Evolutionary conservation across 129 eudicot genomes (phyloP), one percentile per base, ranked within the genome.

Genomic region (Helianthus tuberosus): DNA sequence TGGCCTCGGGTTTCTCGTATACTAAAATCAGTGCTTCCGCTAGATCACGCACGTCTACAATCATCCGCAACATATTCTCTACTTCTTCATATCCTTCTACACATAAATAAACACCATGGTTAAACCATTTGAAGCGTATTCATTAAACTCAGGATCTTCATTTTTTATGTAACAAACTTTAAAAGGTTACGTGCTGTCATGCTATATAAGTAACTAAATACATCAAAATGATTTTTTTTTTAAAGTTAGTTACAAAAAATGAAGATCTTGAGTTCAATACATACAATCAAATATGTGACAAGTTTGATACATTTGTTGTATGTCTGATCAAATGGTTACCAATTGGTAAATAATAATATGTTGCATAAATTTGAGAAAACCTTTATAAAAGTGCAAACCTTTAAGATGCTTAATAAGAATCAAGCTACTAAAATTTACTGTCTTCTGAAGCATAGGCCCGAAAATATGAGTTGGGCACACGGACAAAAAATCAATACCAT

Each of bases 21-120:
- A 77, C 85, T 65, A 93, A 62, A 4, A 76, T 23, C 66, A 89
- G 59, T 29, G 91, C 89, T 76, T 84, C 81, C 25, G 89, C 96
- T 64, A 93, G 84, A 84, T 93, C 98, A 35, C 96, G 89, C 68
- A 93, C 98, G 67, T 93, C 96, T 4, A 93, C 91, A 15, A 89
- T 69, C 71, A 35, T 8, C 20, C 91, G 64, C 2, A 20, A 10
- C 68, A 52, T 88, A 83, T 90, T 77, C 46, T 88, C 89, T 58
- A 77, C 9, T 65, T 85, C 77, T 69, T 88, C 96, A 27, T 44
- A 78, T 68, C 90, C 95, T 74, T 86, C 96, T 90, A 86, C 32
- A 6, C 10, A 63, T 51, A 44, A 55, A 72, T 25, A 66, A 3
- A 71, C 36, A 70, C 44, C n/a, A 71, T 8, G 7, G 66, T 32